Evolutionary conservation across 2,329 filamentous ascomycete species (phyloP), one percentile per base, ranked within the genome.

Genomic region (Triangularia setosa): DNA sequence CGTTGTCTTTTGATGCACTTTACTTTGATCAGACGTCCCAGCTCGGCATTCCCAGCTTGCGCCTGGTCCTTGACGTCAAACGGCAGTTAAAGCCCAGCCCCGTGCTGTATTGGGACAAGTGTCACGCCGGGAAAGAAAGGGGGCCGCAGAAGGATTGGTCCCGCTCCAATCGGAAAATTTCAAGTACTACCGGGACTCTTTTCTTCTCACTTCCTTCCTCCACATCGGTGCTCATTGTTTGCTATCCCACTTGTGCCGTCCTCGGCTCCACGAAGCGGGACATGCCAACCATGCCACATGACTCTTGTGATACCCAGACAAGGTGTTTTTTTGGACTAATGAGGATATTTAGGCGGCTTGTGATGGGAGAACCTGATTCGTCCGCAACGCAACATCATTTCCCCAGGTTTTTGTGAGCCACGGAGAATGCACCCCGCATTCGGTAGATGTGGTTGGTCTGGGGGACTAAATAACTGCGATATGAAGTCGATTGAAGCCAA

Each of bases 401-500:
- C 48, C 48, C 48, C 48, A 54, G 48, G 48, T 14, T 25, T 54
- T 54, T 16, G 16, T 33, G 23, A 40, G 2, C 25, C 30, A 57
- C 30, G 56, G 56, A n/a, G 18, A 40, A 60, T 60, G 58, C 58
- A 60, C 58, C 58, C 58, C 58, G 35, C 58, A 60, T 48, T 60
- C 58, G 58, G 58, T 60, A 60, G 58, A 48, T 48, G 35, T 52
- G 25, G 11, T 27, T 18, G 23, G 25, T 28, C 54, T 25, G n/a
- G 27, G 27, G 16, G 14, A 54, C 24, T 60, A 40, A 40, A 60
- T 27, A 28, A 25, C 23, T 11, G 21, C 25, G 33, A 59, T 27
- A 44, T n/a, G 24, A 27, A 33, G 58, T 23, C 33, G 52, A 44
- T 25, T n/a, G 24, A 27, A 33, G 58, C 33, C 33, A 60, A 44